Percentiles rank a stretch among this genome's conserved stretches.
These are phyloP conservation scores for Gossypium armourianum DNA, from an alignment of 441 rosid species.

Conservation along the genomic window DNA sequence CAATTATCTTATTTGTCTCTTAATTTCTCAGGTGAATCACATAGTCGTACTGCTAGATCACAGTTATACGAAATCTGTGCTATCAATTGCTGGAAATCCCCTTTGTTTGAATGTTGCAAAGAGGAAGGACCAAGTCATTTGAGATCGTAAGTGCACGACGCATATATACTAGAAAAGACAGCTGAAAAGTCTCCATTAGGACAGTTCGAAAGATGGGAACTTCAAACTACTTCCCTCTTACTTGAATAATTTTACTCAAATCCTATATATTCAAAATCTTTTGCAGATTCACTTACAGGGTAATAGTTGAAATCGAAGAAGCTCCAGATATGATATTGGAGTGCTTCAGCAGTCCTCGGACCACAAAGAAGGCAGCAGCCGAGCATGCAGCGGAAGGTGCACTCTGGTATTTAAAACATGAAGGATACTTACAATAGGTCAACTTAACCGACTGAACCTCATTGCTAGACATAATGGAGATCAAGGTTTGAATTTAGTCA, in stretches of 20 bases:
- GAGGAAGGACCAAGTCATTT: conserved; percentile 75
- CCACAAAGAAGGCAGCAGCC: conserved; percentile 67
- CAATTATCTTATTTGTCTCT: conserved; percentile 12
- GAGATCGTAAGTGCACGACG: conserved; percentile 42
- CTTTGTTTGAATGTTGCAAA: conserved; percentile 53
- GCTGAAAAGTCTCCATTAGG: not conserved
- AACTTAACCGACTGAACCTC: not conserved
- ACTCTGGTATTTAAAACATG: conserved; percentile 51
- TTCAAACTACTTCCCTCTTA: not conserved
- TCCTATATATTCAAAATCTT: not conserved
- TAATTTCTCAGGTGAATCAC: conserved; percentile 34
- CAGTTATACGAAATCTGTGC: conserved; percentile 56
- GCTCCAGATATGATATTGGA: conserved; percentile 37
- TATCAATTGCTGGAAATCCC: conserved; percentile 66
- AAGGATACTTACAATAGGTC: conserved; percentile 31
- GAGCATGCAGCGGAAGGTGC: conserved; percentile 84
- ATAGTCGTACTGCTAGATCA: conserved; percentile 43
- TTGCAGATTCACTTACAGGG: conserved; percentile 64
- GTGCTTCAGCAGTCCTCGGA: conserved; percentile 43
- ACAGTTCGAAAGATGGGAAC: not conserved
- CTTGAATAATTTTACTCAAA: not conserved
- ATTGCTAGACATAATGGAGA: not conserved
- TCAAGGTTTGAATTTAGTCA: not conserved
- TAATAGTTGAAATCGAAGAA: conserved; percentile 47
- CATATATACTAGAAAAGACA: not conserved